These are phyloP conservation scores for Plenodomus lindquistii DNA, from an alignment of 2,329 filamentous ascomycete species.

Conservation along the genomic window DNA sequence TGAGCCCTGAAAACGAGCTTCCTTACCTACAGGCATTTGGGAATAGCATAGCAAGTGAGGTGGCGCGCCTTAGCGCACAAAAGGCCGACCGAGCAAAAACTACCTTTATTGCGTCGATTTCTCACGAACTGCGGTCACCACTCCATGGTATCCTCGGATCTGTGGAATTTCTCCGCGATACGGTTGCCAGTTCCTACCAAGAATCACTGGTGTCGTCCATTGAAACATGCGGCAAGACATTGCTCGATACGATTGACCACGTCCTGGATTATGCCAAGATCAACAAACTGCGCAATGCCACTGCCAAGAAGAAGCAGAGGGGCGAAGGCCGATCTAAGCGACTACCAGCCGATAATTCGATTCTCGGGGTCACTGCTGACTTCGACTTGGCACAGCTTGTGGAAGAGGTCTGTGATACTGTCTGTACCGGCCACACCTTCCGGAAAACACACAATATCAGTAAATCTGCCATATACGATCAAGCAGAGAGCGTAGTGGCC, in stretches of 20 bases:
- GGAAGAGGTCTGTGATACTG: slow-evolving; percentile 60
- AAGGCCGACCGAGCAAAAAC: slow-evolving; percentile 43
- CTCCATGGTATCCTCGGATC: slow-evolving; percentile 63
- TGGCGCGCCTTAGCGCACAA: slow-evolving; percentile 35
- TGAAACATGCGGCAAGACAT: slow-evolving; percentile 42
- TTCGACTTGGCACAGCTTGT: slow-evolving; percentile 39
- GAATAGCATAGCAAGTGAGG: slow-evolving; percentile 39
- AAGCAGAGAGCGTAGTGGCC: slow-evolving; percentile 15
- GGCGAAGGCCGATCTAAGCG: slow-evolving; percentile 26
- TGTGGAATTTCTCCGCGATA: slow-evolving; percentile 38
- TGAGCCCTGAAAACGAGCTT: slow-evolving; percentile 39
- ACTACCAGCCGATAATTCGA: slow-evolving; percentile 31
- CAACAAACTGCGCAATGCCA: slow-evolving; percentile 36
- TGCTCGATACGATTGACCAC: slow-evolving; percentile 48
- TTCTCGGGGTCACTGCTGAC: slow-evolving; percentile 35
- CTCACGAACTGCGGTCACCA: slow-evolving; percentile 58
- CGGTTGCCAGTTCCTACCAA: slow-evolving; percentile 41
- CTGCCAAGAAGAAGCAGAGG: slow-evolving; percentile 19
- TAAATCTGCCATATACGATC: slow-evolving; percentile 28
- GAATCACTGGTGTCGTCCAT: slow-evolving; percentile 45
- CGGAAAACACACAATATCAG: slow-evolving; percentile 31
- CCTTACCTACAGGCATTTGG: slow-evolving; percentile 42
- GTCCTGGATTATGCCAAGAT: slow-evolving; percentile 45
- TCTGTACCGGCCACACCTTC: slow-evolving; percentile 55
- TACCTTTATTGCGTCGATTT: slow-evolving; percentile 49